Base-by-base conservation (phyloP, 371 early-diverging fungal genomes). In the Batrachochytrium dendrobatidis region DNA sequence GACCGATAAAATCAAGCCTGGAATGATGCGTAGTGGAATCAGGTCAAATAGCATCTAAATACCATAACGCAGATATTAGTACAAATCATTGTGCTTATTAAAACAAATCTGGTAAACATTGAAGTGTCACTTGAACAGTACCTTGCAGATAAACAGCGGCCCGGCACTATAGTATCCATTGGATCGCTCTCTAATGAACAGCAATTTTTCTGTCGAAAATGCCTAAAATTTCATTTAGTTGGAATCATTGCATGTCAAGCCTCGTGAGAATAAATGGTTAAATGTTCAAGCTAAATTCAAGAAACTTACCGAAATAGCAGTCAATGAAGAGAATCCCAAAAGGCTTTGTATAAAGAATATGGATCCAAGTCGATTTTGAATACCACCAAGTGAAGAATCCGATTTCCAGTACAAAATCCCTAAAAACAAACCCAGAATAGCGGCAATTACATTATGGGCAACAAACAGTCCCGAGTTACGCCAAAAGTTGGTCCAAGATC, bases 331-430 rank as follows among this genome's bases (percentile, higher is more conserved):
- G 68, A 92, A 89, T 1, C 88, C 92, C 53, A 92, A 80, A 15
- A 90, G 65, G 1, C 88, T 85, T 54, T 84, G 86, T 58, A 87
- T 81, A 63, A 92, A 90, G 71, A 92, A 90, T 66, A 90, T 83
- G 22, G 84, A 68, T 6, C 92, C 92, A 82, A 89, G 82, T 24
- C 92, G 79, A 63, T 92, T 92, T 69, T 92, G 90, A 71, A 90
- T 87, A 17, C 92, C 90, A 1, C 86, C 81, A 49, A 94, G 49
- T 24, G 49, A 48, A 22, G 49, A 48, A 48, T 48, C 49, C 22
- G 49, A 22, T 18, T 48, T 48, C 49, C 49, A 48, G 29, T 48
- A 48, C 8, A 48, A 8, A 29, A 22, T 29, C 6, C 49, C 49
- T 7, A 48, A 6, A 18, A 48, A 48, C 8, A 48, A 8, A 12